Base-by-base conservation (phyloP, 1,284 basidiomycete genomes). In the Cryptococcus deneoformans region DNA sequence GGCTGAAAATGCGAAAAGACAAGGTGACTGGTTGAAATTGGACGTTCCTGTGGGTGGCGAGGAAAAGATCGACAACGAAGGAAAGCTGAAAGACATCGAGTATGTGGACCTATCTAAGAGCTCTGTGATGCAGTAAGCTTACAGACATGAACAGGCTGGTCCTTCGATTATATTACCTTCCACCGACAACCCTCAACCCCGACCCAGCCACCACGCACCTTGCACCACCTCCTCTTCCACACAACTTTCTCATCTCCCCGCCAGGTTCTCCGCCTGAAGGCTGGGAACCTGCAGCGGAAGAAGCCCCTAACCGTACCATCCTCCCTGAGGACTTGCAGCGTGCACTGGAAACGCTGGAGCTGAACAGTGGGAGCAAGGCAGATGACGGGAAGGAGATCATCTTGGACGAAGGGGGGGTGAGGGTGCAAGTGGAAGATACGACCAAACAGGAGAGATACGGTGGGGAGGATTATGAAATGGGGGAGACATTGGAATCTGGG, bases 191-290 rank as follows among this genome's bases (percentile, higher is more conserved):
- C 0, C 63, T 78, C 51, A 50, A 63, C 35, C 50, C 59, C 57
- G 62, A 72, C 52, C 77, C 60, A 75, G 78, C 44, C 72, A 79
- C 66, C 34, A 61, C 64, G 29, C 61, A 87, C 66, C 84, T 97
- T 47, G 83, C 82, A 35, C 90, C 91, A 0, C 95, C 95, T 0
- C 80, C 82, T 0, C 71, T 86, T 42, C 88, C 92, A 67, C 91
- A 91, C 79, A 98, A 99, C 79, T 98, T 98, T 79, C 83, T 99
- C 53, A 95, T 99, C 66, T 97, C 93, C 0, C 95, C 95, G 0
- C 96, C 96, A 1, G 96, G 95, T n/a, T 94, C 91, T 0, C 95
- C 96, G 0, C 95, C 95, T 0, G 87, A 96, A 2, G 95, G 95
- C 1, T 99, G 95, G 95, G 92, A 96, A 71, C 92, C 85, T 36